These are phyloP conservation scores for Mycosarcoma maydis DNA, from an alignment of 1,284 basidiomycete genomes.

Conservation along the genomic window DNA sequence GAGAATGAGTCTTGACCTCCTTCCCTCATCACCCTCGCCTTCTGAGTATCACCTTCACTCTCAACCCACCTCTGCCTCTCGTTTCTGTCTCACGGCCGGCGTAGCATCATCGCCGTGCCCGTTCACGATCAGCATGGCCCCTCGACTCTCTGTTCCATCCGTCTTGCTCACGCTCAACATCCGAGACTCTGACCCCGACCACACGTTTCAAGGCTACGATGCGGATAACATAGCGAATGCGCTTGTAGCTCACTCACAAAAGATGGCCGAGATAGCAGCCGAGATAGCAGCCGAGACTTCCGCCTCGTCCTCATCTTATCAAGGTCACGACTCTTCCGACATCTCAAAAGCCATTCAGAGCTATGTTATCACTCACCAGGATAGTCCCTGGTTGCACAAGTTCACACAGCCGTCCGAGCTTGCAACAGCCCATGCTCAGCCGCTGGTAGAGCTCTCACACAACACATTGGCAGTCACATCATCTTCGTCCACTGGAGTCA, in stretches of 20 bases:
- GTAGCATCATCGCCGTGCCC: not conserved
- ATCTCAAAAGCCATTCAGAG: slow-evolving; percentile 47
- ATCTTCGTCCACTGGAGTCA: not conserved
- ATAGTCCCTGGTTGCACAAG: slow-evolving; percentile 18
- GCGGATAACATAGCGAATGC: slow-evolving; percentile 42
- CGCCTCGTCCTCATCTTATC: slow-evolving; percentile 10
- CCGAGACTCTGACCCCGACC: slow-evolving; percentile 21
- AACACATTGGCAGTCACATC: not conserved
- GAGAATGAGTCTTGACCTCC: not conserved
- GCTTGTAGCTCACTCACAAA: slow-evolving; percentile 29
- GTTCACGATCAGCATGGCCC: slow-evolving; percentile 12
- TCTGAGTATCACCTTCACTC: not conserved
- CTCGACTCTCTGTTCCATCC: not conserved
- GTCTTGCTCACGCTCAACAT: not conserved
- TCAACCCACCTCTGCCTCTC: not conserved
- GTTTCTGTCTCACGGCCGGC: not conserved
- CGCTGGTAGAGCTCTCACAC: not conserved
- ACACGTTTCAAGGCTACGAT: slow-evolving; percentile 42
- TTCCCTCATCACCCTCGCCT: not conserved
- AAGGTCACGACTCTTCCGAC: slow-evolving; percentile 37
- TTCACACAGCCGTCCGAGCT: slow-evolving; percentile 7
- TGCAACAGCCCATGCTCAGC: not conserved
- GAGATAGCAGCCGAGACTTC: slow-evolving; percentile 21
- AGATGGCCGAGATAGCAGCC: slow-evolving; percentile 27
- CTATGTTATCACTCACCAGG: slow-evolving; percentile 40